Conservation (phyloP, 2,329 filamentous ascomycete genomes). For the Fusarium sp. region DNA sequence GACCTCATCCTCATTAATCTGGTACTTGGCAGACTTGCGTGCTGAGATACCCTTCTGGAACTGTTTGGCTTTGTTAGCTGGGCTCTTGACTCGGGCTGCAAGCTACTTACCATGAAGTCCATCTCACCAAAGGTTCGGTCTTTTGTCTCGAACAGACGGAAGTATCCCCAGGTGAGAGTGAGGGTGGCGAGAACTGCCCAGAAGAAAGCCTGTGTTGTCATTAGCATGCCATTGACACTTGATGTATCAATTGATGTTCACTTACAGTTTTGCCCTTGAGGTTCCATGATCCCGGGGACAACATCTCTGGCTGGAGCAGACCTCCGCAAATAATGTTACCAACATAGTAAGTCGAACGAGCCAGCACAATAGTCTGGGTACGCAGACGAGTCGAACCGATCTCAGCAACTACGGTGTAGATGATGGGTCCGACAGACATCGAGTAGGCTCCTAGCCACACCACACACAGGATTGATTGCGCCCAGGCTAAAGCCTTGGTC, state of each 20-base stretch:
- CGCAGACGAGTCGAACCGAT: conserved; percentile 56
- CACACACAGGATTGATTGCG: conserved; percentile 54
- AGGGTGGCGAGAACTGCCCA: conserved; percentile 53
- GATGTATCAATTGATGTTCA: neutral
- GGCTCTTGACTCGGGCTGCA: neutral
- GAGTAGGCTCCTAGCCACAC: conserved; percentile 59
- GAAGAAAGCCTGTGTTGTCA: conserved; percentile 52
- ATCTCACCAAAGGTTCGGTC: conserved; percentile 58
- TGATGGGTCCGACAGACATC: conserved; percentile 57
- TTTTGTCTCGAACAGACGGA: conserved; percentile 58
- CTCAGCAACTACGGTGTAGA: conserved; percentile 57
- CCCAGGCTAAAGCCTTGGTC: conserved; percentile 51
- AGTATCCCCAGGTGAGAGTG: conserved; percentile 55
- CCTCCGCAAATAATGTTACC: conserved; percentile 56
- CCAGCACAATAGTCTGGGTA: conserved; percentile 57
- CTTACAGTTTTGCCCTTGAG: conserved; percentile 53
- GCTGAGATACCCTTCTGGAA: conserved; percentile 53
- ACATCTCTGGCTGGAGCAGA: conserved; percentile 52
- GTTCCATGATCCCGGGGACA: conserved; percentile 55
- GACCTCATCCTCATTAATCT: conserved; percentile 51
- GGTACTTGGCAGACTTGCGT: conserved; percentile 52
- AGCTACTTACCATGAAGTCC: conserved; percentile 52
- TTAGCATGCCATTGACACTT: conserved; percentile 2
- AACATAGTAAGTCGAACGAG: conserved; percentile 53
- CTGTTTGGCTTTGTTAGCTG: conserved; percentile 34